Evolutionary conservation across 768 basidiomycete species (phyloP).

Genomic region (Pisolithus microcarpus): DNA sequence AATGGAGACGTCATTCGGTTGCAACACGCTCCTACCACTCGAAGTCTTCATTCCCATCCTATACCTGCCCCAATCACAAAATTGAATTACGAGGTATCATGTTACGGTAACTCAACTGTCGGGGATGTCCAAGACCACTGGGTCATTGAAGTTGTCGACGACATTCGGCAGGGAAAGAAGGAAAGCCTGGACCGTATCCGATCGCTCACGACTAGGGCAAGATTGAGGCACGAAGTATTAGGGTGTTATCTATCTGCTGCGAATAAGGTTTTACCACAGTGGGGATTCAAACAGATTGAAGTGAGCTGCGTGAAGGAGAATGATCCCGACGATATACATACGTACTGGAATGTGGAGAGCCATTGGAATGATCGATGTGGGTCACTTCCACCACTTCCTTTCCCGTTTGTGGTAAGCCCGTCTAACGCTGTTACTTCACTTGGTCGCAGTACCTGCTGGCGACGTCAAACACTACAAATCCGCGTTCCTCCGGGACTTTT

Average conservation of each 20-base stretch:
- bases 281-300: slow-evolving; percentile 99
- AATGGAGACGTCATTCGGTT: slow-evolving; percentile 78
- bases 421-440: background rate
- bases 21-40: slow-evolving; percentile 71
- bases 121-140: slow-evolving; percentile 90
- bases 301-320: slow-evolving; percentile 91
- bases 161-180: slow-evolving; percentile 59
- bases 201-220: slow-evolving; percentile 82
- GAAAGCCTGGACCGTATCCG: slow-evolving; percentile 64
- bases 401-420: background rate
- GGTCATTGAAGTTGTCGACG: slow-evolving; percentile 91
- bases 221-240: slow-evolving; percentile 68
- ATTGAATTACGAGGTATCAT: slow-evolving; percentile 84
- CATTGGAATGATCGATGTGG: slow-evolving; percentile 93
- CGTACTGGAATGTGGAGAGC: slow-evolving; percentile 97
- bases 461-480: slow-evolving; percentile 80
- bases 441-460: slow-evolving; percentile 65
- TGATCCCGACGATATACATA: slow-evolving; percentile 70
- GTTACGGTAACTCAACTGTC: slow-evolving; percentile 85
- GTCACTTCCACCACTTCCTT: slow-evolving; percentile 28
- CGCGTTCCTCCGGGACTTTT: slow-evolving; percentile 94
- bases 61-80: slow-evolving; percentile 86
- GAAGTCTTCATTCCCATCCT: slow-evolving; percentile 89
- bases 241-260: slow-evolving; percentile 90
- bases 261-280: slow-evolving; percentile 86